Percentiles rank a stretch among this genome's conserved stretches.
Evolutionary conservation across 192 early-diverging fungal species (phyloP).

Genomic region (Gamsiella multidivaricata): DNA sequence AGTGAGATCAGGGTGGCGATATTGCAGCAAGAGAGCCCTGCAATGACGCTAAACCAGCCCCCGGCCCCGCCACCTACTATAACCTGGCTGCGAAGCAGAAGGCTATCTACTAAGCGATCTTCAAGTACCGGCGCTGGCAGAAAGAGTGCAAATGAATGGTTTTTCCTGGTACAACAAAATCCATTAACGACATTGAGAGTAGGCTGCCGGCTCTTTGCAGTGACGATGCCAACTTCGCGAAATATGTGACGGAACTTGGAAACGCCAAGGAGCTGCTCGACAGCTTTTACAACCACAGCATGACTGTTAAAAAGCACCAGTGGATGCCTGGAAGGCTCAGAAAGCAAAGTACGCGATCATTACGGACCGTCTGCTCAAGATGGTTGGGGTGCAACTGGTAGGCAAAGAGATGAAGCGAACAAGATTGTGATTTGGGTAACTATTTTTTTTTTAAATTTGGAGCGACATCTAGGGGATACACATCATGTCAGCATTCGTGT

Average conservation of each 20-base stretch:
- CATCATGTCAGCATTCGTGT: too few species aligned
- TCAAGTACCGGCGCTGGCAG: constrained; percentile 12
- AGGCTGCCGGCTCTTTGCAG: not conserved
- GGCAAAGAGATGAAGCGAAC: not conserved
- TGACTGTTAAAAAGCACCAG: not conserved
- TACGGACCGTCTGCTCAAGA: constrained; percentile 4
- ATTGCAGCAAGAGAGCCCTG: not conserved
- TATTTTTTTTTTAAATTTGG: too few species aligned
- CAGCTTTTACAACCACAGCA: constrained; percentile 3
- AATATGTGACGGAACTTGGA: not conserved
- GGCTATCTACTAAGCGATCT: not conserved
- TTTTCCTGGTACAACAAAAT: not conserved
- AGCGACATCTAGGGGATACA: too few species aligned
- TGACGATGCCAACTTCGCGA: not conserved
- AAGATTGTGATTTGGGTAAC: constrained; percentile 6
- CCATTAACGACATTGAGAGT: constrained; percentile 8
- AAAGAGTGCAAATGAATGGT: not conserved
- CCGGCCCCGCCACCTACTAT: not conserved
- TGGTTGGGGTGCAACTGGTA: not conserved
- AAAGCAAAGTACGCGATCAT: not conserved
- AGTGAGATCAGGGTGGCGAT: not conserved
- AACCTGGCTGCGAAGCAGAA: constrained; percentile 28
- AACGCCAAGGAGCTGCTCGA: not conserved
- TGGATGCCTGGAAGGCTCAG: constrained; percentile 1
- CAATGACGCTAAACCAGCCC: not conserved